Percentiles rank a stretch among this genome's conserved stretches.
These are phyloP conservation scores for Triticum dicoccoides DNA, from an alignment of 176 grass and related monocot species.

Conservation along the genomic window DNA sequence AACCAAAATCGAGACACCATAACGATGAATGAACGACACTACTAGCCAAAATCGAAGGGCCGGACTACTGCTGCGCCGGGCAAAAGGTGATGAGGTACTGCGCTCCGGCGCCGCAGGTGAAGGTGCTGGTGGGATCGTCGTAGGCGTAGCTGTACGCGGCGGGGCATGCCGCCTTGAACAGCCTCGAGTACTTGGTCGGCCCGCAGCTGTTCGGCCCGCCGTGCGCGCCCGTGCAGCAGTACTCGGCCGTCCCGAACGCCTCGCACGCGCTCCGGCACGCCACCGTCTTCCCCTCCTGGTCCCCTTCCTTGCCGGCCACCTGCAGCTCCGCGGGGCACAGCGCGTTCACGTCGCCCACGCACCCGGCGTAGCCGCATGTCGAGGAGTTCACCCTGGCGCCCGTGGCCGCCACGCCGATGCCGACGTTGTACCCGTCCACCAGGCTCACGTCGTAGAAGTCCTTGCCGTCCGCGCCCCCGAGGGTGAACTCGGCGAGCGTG, in stretches of 20 bases:
- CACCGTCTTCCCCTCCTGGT: background rate
- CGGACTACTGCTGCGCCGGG: conserved; percentile 34
- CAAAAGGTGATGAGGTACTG: conserved; percentile 84
- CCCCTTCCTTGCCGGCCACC: background rate
- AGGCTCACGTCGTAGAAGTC: conserved; percentile 99
- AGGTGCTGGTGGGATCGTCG: conserved; percentile 87
- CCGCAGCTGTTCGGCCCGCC: conserved; percentile 48
- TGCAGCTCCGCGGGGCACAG: conserved; percentile 63
- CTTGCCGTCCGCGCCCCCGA: conserved; percentile 58
- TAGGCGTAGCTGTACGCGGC: conserved; percentile 90
- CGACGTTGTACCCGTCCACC: conserved; percentile 93
- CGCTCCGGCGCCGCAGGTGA: conserved; percentile 67
- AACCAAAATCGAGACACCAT: background rate
- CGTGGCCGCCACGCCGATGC: conserved; percentile 62
- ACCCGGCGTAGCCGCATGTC: conserved; percentile 72
- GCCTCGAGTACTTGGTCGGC: conserved; percentile 61
- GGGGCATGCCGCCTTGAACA: conserved; percentile 87
- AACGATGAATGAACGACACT: background rate
- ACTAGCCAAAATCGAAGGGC: background rate
- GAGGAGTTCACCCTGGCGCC: conserved; percentile 21
- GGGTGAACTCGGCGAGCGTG: conserved; percentile 81
- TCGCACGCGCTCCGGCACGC: conserved; percentile 86
- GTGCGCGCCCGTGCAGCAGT: conserved; percentile 79
- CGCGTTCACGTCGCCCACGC: conserved; percentile 76
- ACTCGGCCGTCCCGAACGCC: conserved; percentile 67